Evolutionary conservation across 495 filamentous ascomycete genomes (phyloP).

Genomic region (Daldinia vernicosa): DNA sequence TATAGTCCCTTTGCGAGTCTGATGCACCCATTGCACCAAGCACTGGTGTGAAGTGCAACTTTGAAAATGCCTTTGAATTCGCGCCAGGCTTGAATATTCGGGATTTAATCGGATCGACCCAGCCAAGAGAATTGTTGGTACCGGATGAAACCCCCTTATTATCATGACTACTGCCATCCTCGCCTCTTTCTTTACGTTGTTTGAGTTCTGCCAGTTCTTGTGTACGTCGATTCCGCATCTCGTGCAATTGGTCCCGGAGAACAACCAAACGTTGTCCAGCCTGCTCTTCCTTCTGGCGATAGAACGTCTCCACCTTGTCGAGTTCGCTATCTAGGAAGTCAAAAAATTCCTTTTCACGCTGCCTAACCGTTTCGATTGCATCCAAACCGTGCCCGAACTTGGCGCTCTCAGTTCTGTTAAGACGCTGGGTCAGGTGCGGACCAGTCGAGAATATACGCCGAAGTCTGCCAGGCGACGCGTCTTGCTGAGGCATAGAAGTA

Average conservation of each 20-base stretch:
- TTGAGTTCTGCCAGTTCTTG: conserved; percentile 68
- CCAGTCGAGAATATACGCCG: conserved; percentile 42
- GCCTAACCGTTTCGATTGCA: conserved; percentile 57
- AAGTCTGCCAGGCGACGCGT: conserved; percentile 19
- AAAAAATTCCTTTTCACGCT: conserved; percentile 79
- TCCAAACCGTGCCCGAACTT: conserved; percentile 45
- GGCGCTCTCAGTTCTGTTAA: conserved; percentile 23
- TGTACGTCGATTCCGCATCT: conserved; percentile 82
- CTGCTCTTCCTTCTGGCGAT: conserved; percentile 82
- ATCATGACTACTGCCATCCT: conserved; percentile 38
- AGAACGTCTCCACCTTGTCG: conserved; percentile 87
- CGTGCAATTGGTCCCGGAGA: conserved; percentile 81
- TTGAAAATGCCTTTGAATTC: conserved; percentile 57
- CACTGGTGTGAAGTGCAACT: conserved; percentile 53
- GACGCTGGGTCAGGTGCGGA: conserved; percentile 13
- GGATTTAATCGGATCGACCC: conserved; percentile 56
- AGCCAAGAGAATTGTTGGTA: conserved; percentile 33
- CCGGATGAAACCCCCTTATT: conserved; percentile 38
- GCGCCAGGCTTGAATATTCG: conserved; percentile 56
- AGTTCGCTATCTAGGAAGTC: conserved; percentile 79
- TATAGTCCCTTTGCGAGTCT: conserved; percentile 67
- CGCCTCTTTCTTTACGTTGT: conserved; percentile 42
- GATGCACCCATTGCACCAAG: conserved; percentile 44
- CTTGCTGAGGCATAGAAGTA: conserved; percentile 11
- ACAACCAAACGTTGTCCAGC: conserved; percentile 73